Conservation (phyloP, 2,329 filamentous ascomycete species). For the Trichoderma afroharzianum region DNA sequence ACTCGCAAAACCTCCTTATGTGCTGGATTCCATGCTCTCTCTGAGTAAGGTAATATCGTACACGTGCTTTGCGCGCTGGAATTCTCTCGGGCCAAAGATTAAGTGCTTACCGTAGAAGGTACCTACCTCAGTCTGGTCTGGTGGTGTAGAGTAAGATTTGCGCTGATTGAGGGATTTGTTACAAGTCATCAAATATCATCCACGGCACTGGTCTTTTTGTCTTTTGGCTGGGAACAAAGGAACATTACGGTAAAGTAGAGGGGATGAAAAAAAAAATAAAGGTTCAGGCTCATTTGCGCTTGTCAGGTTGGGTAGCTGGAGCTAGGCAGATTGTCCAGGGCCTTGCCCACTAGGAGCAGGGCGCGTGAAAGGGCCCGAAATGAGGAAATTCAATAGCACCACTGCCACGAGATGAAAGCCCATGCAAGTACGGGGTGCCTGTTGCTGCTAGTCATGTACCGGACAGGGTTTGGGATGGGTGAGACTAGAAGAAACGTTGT, state of each 20-base stretch:
- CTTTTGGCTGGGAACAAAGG: background rate
- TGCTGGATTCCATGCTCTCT: background rate
- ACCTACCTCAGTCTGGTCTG: background rate
- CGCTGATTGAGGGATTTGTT: background rate
- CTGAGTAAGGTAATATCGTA: background rate
- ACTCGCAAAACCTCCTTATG: background rate
- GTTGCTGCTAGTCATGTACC: slow-evolving; percentile 1
- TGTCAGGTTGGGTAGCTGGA: background rate
- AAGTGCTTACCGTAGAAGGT: slow-evolving; percentile 1
- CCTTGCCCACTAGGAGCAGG: background rate
- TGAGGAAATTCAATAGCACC: slow-evolving; percentile 12
- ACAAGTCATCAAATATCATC: background rate
- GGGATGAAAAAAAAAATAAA: background rate
- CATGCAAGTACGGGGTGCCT: slow-evolving; percentile 15
- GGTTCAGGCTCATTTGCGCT: background rate
- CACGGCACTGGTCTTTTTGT: background rate
- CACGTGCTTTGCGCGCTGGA: background rate
- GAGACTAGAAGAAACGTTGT: background rate
- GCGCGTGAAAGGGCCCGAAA: slow-evolving; percentile 8
- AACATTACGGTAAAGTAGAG: background rate
- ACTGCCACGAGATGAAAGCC: slow-evolving; percentile 15
- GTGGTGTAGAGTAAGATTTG: background rate
- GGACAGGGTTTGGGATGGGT: background rate
- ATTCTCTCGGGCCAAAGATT: background rate
- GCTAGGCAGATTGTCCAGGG: background rate